Evolutionary conservation across 208 protist species (phyloP), one percentile per base, ranked within the genome.

Genomic region (Wallacemonas rigidus): DNA sequence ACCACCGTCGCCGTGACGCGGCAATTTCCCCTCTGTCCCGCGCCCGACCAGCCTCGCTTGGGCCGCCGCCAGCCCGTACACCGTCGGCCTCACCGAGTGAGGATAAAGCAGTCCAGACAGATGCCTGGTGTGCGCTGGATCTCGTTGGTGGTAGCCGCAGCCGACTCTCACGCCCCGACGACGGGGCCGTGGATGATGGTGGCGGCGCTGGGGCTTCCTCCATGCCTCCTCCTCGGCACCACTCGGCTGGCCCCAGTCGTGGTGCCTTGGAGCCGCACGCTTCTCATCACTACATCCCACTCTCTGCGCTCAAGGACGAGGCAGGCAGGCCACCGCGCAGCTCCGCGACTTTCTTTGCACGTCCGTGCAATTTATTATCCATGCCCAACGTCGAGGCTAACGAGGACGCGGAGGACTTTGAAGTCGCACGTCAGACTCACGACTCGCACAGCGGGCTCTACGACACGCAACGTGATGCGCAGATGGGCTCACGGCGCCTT

Each of bases 81-180:
- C 15, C 51, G 6, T 47, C 53, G n/a, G 54, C 53, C 50, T 40
- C 47, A 9, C 54, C 53, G 14, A 45, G 44, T 14, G 69, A 62
- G 41, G 69, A 73, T 47, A 73, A 73, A 57, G 69, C 55, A 3
- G 69, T 73, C 8, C 69, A 73, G 69, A 65, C 60, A 15, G 63
- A 69, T 36, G 39, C 67, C n/a, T 48, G 48, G 26, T 43, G 39
- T 15, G 51, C 47, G 11, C 51, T 47, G 35, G 48, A 71, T 61
- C 15, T 36, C 51, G 6, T 36, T 7, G 26, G 47, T 12, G 64
- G 12, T 51, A 69, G 61, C 47, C 47, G 36, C 61, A 39, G 48
- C 40, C 38, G 14, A 15, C 38, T 57, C 54, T 41, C n/a, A 17
- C 38, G n/a, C n/a, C 36, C 7, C 45, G 43, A 6, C 57, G 39